Percentiles rank a stretch among this genome's conserved stretches.
phyloP scores from a whole-genome alignment of 116 monocot species.

The Zostera marina region DNA sequence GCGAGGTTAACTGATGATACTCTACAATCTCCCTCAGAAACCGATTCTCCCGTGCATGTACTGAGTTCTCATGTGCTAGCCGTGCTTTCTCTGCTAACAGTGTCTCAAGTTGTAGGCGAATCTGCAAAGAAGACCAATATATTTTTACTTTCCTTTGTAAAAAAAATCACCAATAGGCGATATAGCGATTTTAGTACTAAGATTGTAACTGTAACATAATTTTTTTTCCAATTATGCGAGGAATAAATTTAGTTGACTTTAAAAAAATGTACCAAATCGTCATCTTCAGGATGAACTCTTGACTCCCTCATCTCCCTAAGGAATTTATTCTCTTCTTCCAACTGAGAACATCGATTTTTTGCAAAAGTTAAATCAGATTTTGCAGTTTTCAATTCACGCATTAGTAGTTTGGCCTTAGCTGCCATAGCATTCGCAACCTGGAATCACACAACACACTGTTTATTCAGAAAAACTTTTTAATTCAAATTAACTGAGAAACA shows the following conservation, averaged over 20 bases:
- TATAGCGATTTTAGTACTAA: too few species aligned
- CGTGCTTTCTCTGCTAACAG: slow-evolving; percentile 64
- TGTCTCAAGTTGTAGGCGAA: slow-evolving; percentile 67
- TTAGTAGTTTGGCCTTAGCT: slow-evolving; percentile 80
- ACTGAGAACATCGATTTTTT: slow-evolving; percentile 67
- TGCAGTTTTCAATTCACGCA: slow-evolving; percentile 74
- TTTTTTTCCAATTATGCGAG: too few species aligned
- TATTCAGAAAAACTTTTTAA: not conserved
- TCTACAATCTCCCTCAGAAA: slow-evolving; percentile 83
- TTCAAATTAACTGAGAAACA: too few species aligned
- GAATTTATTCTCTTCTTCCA: slow-evolving; percentile 75
- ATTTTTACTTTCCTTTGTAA: too few species aligned
- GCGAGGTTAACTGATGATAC: slow-evolving; percentile 68
- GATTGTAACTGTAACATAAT: too few species aligned
- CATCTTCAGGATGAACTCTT: slow-evolving; percentile 49
- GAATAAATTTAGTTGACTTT: too few species aligned
- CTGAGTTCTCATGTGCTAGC: slow-evolving; percentile 58
- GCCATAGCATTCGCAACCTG: slow-evolving; percentile 98
- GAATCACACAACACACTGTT: not conserved
- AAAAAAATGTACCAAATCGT: slow-evolving; percentile 97
- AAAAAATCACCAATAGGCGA: too few species aligned
- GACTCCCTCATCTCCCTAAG: slow-evolving; percentile 59
- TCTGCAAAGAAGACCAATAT: slow-evolving; percentile 21
- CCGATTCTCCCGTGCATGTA: slow-evolving; percentile 62
- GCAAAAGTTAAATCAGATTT: slow-evolving; percentile 86